Conservation (phyloP, 2,329 filamentous ascomycete species). For the Scopulariopsis brevicaulis region DNA sequence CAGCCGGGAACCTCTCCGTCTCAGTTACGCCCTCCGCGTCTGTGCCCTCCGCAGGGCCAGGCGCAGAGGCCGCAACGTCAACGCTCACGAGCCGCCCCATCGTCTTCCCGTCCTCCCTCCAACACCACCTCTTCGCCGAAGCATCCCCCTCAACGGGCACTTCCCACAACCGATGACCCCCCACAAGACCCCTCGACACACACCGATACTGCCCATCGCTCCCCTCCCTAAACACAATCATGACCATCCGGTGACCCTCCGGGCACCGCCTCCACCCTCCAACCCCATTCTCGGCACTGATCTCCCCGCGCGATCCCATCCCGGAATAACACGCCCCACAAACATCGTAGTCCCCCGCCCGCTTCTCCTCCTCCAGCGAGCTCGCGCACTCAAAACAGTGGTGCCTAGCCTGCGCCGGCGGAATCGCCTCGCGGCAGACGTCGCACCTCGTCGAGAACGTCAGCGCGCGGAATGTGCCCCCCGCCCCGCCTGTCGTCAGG, state of each 20-base stretch:
- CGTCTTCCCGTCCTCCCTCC: slow-evolving; percentile 29
- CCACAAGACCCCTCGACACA: slow-evolving; percentile 63
- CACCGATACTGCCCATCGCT: slow-evolving; percentile 56
- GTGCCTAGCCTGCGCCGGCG: slow-evolving; percentile 56
- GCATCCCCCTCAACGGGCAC: slow-evolving; percentile 30
- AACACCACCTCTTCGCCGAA: slow-evolving; percentile 38
- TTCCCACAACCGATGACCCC: slow-evolving; percentile 58
- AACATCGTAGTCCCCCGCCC: slow-evolving; percentile 73
- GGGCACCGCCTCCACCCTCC: slow-evolving; percentile 77
- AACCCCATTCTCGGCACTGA: slow-evolving; percentile 65
- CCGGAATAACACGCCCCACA: slow-evolving; percentile 68
- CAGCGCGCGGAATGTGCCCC: slow-evolving; percentile 53
- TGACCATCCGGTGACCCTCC: slow-evolving; percentile 71
- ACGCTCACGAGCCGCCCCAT: slow-evolving; percentile 35
- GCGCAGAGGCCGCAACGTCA: slow-evolving; percentile 35
- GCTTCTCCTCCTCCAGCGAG: slow-evolving; percentile 28
- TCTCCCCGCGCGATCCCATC: slow-evolving; percentile 49
- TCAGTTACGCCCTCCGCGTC: slow-evolving; percentile 11
- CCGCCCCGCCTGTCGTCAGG: slow-evolving; percentile 30
- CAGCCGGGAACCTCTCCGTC: slow-evolving; percentile 49
- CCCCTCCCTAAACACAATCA: slow-evolving; percentile 64
- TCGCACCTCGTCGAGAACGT: slow-evolving; percentile 70
- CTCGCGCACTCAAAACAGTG: slow-evolving; percentile 70
- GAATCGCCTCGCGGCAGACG: slow-evolving; percentile 62
- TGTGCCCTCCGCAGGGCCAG: slow-evolving; percentile 11